Base-by-base conservation (phyloP, 2,329 filamentous ascomycete genomes). In the Colletotrichum aenigma region DNA sequence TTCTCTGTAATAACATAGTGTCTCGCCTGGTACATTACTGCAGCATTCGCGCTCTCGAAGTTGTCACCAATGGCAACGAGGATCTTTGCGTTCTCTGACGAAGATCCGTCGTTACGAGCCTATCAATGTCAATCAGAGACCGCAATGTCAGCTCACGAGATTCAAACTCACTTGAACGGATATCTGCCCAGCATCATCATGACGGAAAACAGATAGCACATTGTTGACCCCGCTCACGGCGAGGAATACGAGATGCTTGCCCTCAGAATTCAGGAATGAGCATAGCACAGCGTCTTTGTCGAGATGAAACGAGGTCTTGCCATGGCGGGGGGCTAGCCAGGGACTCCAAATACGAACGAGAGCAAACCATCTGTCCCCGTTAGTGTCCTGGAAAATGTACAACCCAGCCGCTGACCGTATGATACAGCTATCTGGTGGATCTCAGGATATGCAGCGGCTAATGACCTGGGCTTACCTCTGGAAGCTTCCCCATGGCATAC, bases 321-420 rank as follows among this genome's bases (percentile, higher is more conserved):
- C 96, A 82, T 98, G 96, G 52, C 95, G 89, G n/a, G 96, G 96
- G 9, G 94, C 95, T 13, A 98, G 86, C 96, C 96, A 98, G 2
- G 96, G 94, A 38, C 90, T 90, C 92, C 93, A 97, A 5, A 95
- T 87, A 21, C 96, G 92, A 7, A 97, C 93, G 15, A 98, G 85
- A 9, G 95, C 92, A 82, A 98, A 96, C 92, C 95, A 98, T 79
- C 94, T 91, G 66, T 64, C 7, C 67, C 16, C 67, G 64, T 81
- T 58, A 81, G 79, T 67, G 70, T 61, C 61, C 13, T 62, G 21
- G 30, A n/a, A 18, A 58, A 36, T 3, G 6, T 24, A 13, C 43
- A 52, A 21, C 8, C 43, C 43, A 13, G 43, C 43, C 43, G 43
- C n/a, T 21, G n/a, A 21, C 43, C 43, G 4, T 52, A 21, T 24